Conservation (phyloP, 2,329 filamentous ascomycete species). For the Apiospora koreana region DNA sequence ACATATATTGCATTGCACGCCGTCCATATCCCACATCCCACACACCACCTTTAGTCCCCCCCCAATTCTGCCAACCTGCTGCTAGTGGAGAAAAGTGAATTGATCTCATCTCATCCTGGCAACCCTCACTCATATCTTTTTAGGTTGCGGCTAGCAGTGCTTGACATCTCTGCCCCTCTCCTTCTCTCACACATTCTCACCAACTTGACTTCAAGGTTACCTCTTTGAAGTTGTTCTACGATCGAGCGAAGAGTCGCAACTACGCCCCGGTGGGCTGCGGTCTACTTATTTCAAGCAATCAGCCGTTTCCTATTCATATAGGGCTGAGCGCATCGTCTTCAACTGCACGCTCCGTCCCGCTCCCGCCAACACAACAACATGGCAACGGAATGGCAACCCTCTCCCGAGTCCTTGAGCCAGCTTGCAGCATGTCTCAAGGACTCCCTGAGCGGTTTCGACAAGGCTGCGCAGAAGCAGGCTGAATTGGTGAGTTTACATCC, state of each 20-base stretch:
- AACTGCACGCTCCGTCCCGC: not conserved
- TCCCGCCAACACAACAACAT: constrained; percentile 49
- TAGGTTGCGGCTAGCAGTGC: constrained; percentile 8
- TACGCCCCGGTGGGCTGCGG: constrained; percentile 5
- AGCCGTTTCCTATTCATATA: not conserved
- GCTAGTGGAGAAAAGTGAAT: not conserved
- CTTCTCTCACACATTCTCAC: not conserved
- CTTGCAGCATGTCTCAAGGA: constrained; percentile 87
- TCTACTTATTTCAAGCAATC: not conserved
- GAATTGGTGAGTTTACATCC: constrained; percentile 69
- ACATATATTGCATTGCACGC: not conserved
- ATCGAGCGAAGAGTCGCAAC: constrained; percentile 2
- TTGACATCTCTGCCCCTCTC: constrained; percentile 5
- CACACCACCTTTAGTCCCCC: not conserved
- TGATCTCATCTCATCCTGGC: constrained; percentile 9
- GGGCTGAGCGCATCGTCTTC: not conserved
- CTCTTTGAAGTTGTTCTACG: not conserved
- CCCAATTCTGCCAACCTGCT: constrained; percentile 5
- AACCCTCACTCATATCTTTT: constrained; percentile 3
- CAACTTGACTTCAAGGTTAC: not conserved
- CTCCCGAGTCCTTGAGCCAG: constrained; percentile 84
- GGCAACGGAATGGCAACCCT: constrained; percentile 79
- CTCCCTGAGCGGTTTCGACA: constrained; percentile 84
- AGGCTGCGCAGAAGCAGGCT: constrained; percentile 81
- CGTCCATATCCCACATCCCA: not conserved